Evolutionary conservation across 2,329 filamentous ascomycete genomes (phyloP).

Genomic region (Exutisphaerella laricina): DNA sequence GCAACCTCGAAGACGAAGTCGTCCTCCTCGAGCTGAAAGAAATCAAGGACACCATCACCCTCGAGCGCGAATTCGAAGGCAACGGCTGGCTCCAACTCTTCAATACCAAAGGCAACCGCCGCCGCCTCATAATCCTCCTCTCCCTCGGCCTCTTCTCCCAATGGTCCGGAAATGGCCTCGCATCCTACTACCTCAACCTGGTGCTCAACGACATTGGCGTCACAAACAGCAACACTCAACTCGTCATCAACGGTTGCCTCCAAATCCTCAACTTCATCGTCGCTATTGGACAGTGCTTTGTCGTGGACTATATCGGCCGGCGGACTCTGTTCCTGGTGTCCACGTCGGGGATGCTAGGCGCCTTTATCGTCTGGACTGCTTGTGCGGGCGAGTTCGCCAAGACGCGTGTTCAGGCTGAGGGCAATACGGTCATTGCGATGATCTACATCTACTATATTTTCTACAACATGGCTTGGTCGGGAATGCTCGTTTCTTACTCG

Average conservation of each 20-base stretch:
- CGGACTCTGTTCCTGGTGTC: constrained; percentile 35
- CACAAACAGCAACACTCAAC: constrained; percentile 33
- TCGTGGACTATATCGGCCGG: constrained; percentile 34
- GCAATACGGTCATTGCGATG: constrained; percentile 31
- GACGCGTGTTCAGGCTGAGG: constrained; percentile 22
- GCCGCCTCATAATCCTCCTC: constrained; percentile 50
- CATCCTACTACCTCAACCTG: constrained; percentile 39
- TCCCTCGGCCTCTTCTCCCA: constrained; percentile 53
- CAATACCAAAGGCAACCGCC: constrained; percentile 50
- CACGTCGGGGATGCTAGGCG: constrained; percentile 36
- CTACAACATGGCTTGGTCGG: constrained; percentile 40
- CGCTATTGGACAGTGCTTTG: constrained; percentile 41
- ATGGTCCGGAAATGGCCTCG: constrained; percentile 52
- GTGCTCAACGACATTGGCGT: constrained; percentile 35
- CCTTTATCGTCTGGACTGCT: constrained; percentile 40
- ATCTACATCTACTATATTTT: constrained; percentile 33
- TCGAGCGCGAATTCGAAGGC: constrained; percentile 45
- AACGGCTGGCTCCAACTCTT: constrained; percentile 44
- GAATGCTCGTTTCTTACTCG: constrained; percentile 41
- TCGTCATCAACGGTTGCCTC: constrained; percentile 44
- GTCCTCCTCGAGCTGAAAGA: constrained; percentile 48
- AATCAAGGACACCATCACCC: constrained; percentile 45
- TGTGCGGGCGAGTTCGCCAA: constrained; percentile 25
- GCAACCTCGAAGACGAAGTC: constrained; percentile 40
- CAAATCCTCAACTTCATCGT: constrained; percentile 58